Conservation (phyloP, 2,329 filamentous ascomycete genomes). For the Ophiostoma ips region DNA sequence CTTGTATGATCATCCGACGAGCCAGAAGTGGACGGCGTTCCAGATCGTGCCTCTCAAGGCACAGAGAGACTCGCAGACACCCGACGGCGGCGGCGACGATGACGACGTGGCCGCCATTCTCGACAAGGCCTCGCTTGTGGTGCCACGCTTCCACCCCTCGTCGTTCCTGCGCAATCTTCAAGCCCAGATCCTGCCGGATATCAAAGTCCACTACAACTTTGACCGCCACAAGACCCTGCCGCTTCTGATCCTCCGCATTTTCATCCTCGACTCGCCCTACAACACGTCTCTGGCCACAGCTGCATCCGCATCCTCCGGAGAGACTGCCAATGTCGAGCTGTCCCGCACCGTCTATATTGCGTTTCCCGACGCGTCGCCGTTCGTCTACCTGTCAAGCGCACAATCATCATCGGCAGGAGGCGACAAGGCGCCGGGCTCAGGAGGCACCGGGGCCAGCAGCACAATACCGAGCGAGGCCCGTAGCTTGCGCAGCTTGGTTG, state of each 20-base stretch:
- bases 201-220: constrained; percentile 75
- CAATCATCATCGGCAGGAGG: constrained; percentile 15
- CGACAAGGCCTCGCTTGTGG: constrained; percentile 32
- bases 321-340: constrained; percentile 38
- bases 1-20: constrained; percentile 49
- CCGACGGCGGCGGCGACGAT: constrained; percentile 14
- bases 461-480: constrained; percentile 32
- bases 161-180: constrained; percentile 69
- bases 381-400: constrained; percentile 52
- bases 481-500: constrained; percentile 54
- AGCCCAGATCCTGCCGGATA: constrained; percentile 57
- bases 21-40: constrained; percentile 51
- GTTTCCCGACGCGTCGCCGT: constrained; percentile 68
- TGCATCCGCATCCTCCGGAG: no score
- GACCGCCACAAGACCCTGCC: constrained; percentile 56
- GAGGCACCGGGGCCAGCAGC: not conserved
- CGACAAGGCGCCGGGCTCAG: not conserved
- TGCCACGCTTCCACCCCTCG: constrained; percentile 66
- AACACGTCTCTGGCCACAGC: constrained; percentile 40
- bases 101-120: constrained; percentile 20
- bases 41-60: constrained; percentile 40
- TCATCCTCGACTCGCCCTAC: constrained; percentile 70
- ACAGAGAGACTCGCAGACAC: constrained; percentile 11
- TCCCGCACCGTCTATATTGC: constrained; percentile 65
- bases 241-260: constrained; percentile 62